Percentiles rank a stretch among this genome's conserved stretches.
These are phyloP conservation scores for Scenedesmus sp. DNA, from an alignment of 163 green algal genomes.

Conservation along the genomic window DNA sequence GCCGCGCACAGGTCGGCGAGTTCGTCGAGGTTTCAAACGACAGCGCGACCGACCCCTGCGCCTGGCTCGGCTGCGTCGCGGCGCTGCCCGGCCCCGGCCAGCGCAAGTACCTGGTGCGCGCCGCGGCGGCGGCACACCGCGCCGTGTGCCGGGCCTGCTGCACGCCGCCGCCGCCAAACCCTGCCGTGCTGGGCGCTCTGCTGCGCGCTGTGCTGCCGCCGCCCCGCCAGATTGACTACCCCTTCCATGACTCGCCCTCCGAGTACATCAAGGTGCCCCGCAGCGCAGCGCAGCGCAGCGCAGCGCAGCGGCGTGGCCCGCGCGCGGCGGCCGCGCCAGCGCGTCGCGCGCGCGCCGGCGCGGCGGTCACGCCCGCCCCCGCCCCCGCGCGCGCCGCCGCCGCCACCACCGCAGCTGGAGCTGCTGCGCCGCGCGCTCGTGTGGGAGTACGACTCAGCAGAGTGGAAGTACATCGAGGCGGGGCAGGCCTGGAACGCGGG, in stretches of 20 bases:
- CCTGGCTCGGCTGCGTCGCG: slow-evolving; percentile 57
- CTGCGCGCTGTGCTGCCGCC: neutral
- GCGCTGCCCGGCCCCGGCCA: slow-evolving; percentile 45
- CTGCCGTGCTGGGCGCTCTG: neutral
- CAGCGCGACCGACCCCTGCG: slow-evolving; percentile 64
- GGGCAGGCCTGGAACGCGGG: slow-evolving; percentile 64
- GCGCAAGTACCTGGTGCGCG: slow-evolving; percentile 43
- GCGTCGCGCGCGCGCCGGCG: no score
- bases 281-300: neutral
- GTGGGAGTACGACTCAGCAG: slow-evolving; percentile 49
- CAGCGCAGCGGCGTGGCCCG: no score
- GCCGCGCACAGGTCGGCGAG: slow-evolving; percentile 63
- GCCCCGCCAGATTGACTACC: slow-evolving; percentile 59
- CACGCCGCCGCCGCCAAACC: neutral
- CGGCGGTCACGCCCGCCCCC: neutral
- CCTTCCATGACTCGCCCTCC: slow-evolving; percentile 62
- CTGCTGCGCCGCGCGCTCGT: slow-evolving; percentile 60
- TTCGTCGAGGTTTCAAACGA: slow-evolving; percentile 73
- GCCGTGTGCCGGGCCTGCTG: neutral
- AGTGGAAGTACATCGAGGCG: slow-evolving; percentile 59
- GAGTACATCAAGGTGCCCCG: slow-evolving; percentile 58
- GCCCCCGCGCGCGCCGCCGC: no score
- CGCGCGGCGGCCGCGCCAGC: no score
- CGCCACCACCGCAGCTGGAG: slow-evolving; percentile 21
- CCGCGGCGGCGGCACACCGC: neutral